Evolutionary conservation across 768 basidiomycete genomes (phyloP).

Genomic region (Cystofilobasidium macerans): DNA sequence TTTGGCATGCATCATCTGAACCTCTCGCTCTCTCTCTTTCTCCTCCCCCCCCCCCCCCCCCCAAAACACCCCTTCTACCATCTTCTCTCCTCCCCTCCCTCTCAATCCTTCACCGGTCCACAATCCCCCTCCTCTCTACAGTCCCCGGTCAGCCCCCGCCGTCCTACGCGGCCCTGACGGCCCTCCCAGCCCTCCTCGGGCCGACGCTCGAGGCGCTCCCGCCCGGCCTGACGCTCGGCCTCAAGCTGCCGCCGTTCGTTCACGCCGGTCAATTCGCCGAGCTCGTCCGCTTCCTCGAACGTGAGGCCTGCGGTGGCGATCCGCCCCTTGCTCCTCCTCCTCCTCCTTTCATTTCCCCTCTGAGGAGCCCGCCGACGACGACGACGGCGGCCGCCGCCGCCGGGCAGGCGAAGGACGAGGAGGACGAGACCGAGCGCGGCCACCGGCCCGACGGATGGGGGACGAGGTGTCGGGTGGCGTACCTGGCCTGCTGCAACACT

Average conservation of each 20-base stretch:
- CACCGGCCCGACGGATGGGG: not conserved
- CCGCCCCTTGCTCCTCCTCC: too few relatives aligned
- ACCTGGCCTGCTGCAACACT: constrained; percentile 24
- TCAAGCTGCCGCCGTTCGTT: constrained; percentile 70
- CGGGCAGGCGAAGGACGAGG: not conserved
- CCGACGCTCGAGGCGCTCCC: constrained; percentile 47
- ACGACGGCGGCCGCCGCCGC: not conserved
- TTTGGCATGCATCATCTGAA: too few relatives aligned
- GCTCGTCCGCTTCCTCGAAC: constrained; percentile 38
- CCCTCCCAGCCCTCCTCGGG: constrained; percentile 48
- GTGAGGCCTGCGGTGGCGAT: too few relatives aligned
- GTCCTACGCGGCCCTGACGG: constrained; percentile 48
- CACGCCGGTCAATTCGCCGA: constrained; percentile 52
- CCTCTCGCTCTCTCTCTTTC: too few relatives aligned
- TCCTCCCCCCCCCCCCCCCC: too few relatives aligned
- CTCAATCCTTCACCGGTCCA: too few relatives aligned
- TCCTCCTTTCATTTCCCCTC: too few relatives aligned
- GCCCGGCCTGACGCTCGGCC: constrained; percentile 50
- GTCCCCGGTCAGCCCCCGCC: constrained; percentile 48
- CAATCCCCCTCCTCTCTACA: too few relatives aligned
- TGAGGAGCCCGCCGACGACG: too few relatives aligned
- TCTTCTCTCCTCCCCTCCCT: too few relatives aligned
- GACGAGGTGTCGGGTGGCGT: not conserved
- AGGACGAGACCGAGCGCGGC: too few relatives aligned
- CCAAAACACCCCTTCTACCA: too few relatives aligned